Conservation (phyloP, 768 basidiomycete genomes). For the Boletellus ananas region DNA sequence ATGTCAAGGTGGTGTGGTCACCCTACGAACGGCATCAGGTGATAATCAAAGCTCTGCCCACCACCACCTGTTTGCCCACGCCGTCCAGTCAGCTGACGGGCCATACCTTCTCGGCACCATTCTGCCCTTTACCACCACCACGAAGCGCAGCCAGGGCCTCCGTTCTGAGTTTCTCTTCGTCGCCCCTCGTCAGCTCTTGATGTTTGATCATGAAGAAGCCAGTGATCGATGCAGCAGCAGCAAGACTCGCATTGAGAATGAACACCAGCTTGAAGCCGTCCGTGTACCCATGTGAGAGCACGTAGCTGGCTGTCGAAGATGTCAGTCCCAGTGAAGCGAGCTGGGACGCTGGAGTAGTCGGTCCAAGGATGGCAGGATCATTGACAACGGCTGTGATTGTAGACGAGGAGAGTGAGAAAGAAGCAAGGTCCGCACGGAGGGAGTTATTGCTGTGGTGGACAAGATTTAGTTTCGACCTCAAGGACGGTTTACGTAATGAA, state of each 20-base stretch:
- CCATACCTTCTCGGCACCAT: slow-evolving; percentile 3
- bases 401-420: slow-evolving; percentile 34
- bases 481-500: slow-evolving; percentile 1
- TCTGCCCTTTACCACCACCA: background rate
- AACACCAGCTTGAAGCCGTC: slow-evolving; percentile 58
- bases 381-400: slow-evolving; percentile 45
- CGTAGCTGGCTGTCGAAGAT: slow-evolving; percentile 32
- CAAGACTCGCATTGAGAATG: slow-evolving; percentile 54
- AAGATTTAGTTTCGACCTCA: background rate
- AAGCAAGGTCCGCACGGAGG: slow-evolving; percentile 39
- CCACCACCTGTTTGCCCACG: background rate
- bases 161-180: slow-evolving; percentile 49
- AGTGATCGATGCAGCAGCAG: slow-evolving; percentile 51
- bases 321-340: slow-evolving; percentile 38
- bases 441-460: slow-evolving; percentile 40
- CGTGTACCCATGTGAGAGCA: slow-evolving; percentile 50
- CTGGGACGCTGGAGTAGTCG: slow-evolving; percentile 28
- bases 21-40: background rate
- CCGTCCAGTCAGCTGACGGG: background rate
- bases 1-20: background rate
- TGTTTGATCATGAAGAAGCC: slow-evolving; percentile 60
- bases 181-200: slow-evolving; percentile 53
- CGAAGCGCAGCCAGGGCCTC: slow-evolving; percentile 28
- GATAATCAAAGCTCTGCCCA: background rate
- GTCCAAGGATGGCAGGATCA: slow-evolving; percentile 40